Base-by-base conservation (phyloP, 2,329 filamentous ascomycete genomes). In the Arthrobotrys iridis region DNA sequence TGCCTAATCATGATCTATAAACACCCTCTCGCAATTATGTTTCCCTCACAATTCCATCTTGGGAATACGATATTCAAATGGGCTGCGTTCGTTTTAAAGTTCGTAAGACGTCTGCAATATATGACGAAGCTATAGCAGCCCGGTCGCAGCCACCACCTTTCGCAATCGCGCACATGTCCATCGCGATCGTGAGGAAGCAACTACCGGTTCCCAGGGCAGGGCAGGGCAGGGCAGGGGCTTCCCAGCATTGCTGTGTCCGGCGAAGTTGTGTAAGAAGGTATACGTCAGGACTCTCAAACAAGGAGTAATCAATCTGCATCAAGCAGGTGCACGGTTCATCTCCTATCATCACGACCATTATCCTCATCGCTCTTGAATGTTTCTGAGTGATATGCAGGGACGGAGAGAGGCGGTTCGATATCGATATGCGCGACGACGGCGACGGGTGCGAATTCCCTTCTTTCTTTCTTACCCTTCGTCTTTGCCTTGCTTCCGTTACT, bases 391-490 rank as follows among this genome's bases (percentile, higher is more conserved):
- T 37, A 63, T 35, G 48, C 43, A 52, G 35, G 65, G 33, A 37
- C 30, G 35, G 22, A 37, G 64, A 37, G 43, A 67, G 52, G 18
- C 35, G 28, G 26, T 57, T 30, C 20, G 45, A 55, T 70, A 70
- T 62, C 65, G 65, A 62, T 70, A 37, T 70, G 65, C 43, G 65
- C 65, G 65, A 30, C 45, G n/a, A n/a, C n/a, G n/a, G n/a, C 52
- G 64, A 40, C 46, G 60, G 28, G 22, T n/a, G 52, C 26, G 43
- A 35, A 26, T 50, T 55, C 33, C 33, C 55, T 13, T 28, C n/a
- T 33, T n/a, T 33, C 10, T 18, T 33, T 20, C 64, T 30, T 26
- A 13, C 2, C 57, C 5, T 45, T 28, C 33, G 22, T 18, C 11
- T 33, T 46, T 24, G 11, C 41, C 40, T 37, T 22, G 35, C 22